These are phyloP conservation scores for Pelargonium australe DNA, from an alignment of 441 rosid genomes.

Conservation along the genomic window DNA sequence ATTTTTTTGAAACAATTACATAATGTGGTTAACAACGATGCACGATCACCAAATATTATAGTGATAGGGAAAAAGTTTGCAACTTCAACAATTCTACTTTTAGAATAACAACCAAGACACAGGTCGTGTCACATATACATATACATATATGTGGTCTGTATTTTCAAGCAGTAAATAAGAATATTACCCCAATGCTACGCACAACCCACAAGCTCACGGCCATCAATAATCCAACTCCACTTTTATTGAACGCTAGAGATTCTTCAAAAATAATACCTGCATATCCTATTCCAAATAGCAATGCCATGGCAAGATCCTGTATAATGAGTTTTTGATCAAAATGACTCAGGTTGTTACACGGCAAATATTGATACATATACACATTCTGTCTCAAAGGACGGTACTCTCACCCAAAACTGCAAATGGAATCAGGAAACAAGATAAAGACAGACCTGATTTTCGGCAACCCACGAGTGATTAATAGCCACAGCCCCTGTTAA, in stretches of 20 bases:
- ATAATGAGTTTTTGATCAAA: constrained; percentile 18
- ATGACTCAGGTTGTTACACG: constrained; percentile 15
- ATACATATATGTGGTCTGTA: too few species aligned
- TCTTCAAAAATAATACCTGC: constrained; percentile 85
- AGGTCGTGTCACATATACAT: too few species aligned
- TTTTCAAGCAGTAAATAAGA: not conserved
- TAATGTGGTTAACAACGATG: too few species aligned
- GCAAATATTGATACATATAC: not conserved
- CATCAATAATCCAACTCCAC: constrained; percentile 87
- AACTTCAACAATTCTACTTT: too few species aligned
- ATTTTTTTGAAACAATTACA: too few species aligned
- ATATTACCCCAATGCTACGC: constrained; percentile 75
- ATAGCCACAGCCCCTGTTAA: constrained; percentile 74
- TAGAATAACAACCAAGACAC: too few species aligned
- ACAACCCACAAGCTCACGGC: constrained; percentile 92
- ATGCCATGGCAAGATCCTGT: constrained; percentile 93
- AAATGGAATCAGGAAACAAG: constrained; percentile 2
- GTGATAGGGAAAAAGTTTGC: too few species aligned
- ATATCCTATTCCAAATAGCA: constrained; percentile 77
- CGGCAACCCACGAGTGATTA: constrained; percentile 92
- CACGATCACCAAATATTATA: too few species aligned
- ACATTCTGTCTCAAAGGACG: not conserved
- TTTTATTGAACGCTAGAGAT: constrained; percentile 88
- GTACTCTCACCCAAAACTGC: constrained; percentile 3
- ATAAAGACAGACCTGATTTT: constrained; percentile 57